These are phyloP conservation scores for Geotrichum citri-aurantii DNA, from an alignment of 1,139 yeast genomes.

Conservation along the genomic window DNA sequence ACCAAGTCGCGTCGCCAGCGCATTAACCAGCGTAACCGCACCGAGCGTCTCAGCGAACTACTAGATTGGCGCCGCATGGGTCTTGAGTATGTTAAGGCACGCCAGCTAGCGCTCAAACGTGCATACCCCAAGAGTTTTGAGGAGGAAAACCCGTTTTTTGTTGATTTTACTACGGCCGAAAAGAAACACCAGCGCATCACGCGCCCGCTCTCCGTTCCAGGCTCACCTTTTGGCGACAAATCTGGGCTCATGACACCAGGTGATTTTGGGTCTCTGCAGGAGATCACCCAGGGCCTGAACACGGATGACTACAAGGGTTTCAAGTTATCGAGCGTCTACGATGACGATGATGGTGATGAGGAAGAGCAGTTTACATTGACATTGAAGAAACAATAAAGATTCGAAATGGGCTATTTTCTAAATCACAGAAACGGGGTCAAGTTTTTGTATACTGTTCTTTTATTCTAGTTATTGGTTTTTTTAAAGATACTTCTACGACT, in stretches of 20 bases:
- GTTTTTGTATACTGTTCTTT: too few relatives aligned
- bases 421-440: too few relatives aligned
- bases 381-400: not conserved
- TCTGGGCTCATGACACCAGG: constrained; percentile 90
- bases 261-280: constrained; percentile 93
- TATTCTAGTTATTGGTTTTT: too few relatives aligned
- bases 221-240: constrained; percentile 63
- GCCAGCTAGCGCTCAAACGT: constrained; percentile 83
- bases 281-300: constrained; percentile 64
- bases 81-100: constrained; percentile 88
- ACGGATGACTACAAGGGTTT: constrained; percentile 80
- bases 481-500: too few relatives aligned
- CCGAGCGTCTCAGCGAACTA: constrained; percentile 86
- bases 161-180: constrained; percentile 37
- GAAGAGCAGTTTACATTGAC: constrained; percentile 23
- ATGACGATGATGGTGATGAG: constrained; percentile 37
- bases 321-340: constrained; percentile 57
- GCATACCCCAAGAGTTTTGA: constrained; percentile 84
- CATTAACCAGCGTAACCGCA: constrained; percentile 95
- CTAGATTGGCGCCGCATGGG: constrained; percentile 99
- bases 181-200: constrained; percentile 48
- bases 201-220: constrained; percentile 93
- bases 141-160: constrained; percentile 48
- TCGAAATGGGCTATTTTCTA: not conserved
- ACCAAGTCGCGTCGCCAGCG: constrained; percentile 92